These are phyloP conservation scores for Aureobasidium zeae DNA, from an alignment of 2,329 filamentous ascomycete genomes.

Conservation along the genomic window DNA sequence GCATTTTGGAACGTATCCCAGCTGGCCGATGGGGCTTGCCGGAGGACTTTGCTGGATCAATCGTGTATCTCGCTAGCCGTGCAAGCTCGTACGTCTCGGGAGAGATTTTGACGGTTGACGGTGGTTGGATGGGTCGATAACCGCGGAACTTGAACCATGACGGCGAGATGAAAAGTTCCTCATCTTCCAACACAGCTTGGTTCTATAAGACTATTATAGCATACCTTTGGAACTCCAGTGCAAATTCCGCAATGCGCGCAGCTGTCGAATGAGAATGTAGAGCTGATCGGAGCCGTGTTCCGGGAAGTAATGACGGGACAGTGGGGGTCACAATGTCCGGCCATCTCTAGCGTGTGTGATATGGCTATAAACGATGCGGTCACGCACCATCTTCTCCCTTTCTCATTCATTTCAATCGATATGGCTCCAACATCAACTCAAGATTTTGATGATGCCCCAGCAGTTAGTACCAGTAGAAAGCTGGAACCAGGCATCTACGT, in stretches of 20 bases:
- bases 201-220: no score
- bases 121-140: constrained; percentile 70
- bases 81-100: constrained; percentile 73
- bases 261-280: no score
- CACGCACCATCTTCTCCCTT: neutral
- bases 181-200: no score
- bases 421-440: constrained; percentile 11
- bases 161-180: no score
- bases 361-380: neutral
- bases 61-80: constrained; percentile 63
- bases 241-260: no score
- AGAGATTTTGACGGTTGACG: constrained; percentile 74
- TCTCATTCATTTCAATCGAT: neutral
- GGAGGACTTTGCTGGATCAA: constrained; percentile 78
- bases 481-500: constrained; percentile 29
- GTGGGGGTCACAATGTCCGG: constrained; percentile 1
- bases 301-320: neutral
- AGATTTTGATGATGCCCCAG: neutral
- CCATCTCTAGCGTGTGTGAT: neutral
- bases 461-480: neutral
- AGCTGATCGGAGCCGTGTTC: no score
- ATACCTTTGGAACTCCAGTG: no score
- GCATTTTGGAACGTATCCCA: constrained; percentile 72
- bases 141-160: no score
- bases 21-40: constrained; percentile 73